Evolutionary conservation across 768 basidiomycete genomes (phyloP).

Genomic region (Lactifluus pinguis): DNA sequence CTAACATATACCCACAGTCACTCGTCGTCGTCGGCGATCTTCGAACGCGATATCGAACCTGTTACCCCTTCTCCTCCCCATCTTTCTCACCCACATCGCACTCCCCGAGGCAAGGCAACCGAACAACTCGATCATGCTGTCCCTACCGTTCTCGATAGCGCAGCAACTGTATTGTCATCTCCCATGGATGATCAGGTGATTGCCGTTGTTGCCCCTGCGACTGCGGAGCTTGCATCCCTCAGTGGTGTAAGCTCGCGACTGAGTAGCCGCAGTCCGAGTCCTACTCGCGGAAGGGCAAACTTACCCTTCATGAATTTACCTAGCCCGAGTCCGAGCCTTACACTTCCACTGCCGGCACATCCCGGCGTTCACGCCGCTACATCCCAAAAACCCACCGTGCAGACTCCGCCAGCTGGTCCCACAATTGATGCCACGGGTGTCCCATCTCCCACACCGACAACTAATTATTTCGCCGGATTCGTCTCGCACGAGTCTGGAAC

Average conservation of each 20-base stretch:
- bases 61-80: conserved; percentile 33
- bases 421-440: neutral
- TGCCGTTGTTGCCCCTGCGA: conserved; percentile 51
- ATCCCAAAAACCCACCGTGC: conserved; percentile 1
- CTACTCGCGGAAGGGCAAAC: conserved; percentile 32
- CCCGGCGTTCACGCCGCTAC: neutral
- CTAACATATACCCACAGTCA: conserved; percentile 30
- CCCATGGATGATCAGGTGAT: conserved; percentile 40
- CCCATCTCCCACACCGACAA: conserved; percentile 24
- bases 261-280: conserved; percentile 63
- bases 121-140: conserved; percentile 73
- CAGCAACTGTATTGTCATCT: conserved; percentile 59
- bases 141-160: conserved; percentile 78
- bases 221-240: conserved; percentile 26
- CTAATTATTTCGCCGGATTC: conserved; percentile 23
- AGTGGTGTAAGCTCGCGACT: conserved; percentile 56
- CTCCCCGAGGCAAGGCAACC: conserved; percentile 59
- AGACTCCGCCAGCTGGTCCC: conserved; percentile 1
- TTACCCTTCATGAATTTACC: conserved; percentile 17
- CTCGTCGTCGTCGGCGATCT: conserved; percentile 83
- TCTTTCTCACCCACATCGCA: conserved; percentile 58
- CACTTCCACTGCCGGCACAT: conserved; percentile 14
- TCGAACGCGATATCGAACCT: conserved; percentile 86
- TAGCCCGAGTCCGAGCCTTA: conserved; percentile 18
- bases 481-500: conserved; percentile 24